Conservation (phyloP, 1,284 basidiomycete genomes). For the Tylopilus sp. region DNA sequence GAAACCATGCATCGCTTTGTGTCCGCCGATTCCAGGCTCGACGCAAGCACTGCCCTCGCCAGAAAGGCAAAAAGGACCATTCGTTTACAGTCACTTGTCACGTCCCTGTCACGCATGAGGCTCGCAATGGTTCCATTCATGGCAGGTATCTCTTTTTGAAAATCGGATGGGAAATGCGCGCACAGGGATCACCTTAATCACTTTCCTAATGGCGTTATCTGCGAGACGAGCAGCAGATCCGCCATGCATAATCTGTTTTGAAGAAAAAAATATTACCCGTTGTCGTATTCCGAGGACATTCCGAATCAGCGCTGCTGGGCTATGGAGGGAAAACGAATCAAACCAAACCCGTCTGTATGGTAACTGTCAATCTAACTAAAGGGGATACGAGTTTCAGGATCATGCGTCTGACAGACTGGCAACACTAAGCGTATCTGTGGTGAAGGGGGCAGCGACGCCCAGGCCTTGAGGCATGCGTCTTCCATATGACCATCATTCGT, state of each 20-base stretch:
- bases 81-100: constrained; percentile 13
- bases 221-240: constrained; percentile 13
- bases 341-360: constrained; percentile 1
- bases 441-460: constrained; percentile 17
- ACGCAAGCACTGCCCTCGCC: constrained; percentile 19
- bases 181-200: constrained; percentile 7
- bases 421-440: background rate
- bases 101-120: constrained; percentile 15
- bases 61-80: constrained; percentile 17
- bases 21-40: background rate
- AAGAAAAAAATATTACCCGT: constrained; percentile 1
- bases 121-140: constrained; percentile 10
- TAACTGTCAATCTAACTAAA: constrained; percentile 6
- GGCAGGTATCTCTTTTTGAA: constrained; percentile 14
- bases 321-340: constrained; percentile 3
- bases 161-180: constrained; percentile 13
- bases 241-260: constrained; percentile 1
- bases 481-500: constrained; percentile 1
- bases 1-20: constrained; percentile 7
- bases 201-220: constrained; percentile 27
- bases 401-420: constrained; percentile 13
- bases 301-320: background rate
- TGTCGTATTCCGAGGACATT: constrained; percentile 22
- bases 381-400: constrained; percentile 21
- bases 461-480: constrained; percentile 13